Conservation (phyloP, 768 basidiomycete genomes). For the Termitomyces sp. region DNA sequence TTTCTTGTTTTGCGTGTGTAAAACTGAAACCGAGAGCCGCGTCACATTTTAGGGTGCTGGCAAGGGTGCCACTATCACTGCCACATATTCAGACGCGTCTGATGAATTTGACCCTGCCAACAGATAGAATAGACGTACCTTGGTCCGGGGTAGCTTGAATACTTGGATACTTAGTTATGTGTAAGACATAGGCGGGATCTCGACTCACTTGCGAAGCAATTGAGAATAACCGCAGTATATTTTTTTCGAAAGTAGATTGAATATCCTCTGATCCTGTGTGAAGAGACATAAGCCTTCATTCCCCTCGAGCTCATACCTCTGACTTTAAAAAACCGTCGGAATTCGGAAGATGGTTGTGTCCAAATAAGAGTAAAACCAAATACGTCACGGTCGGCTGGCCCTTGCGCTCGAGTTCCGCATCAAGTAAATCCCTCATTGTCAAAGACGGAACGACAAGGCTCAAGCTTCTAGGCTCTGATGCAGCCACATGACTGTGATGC, state of each 20-base stretch:
- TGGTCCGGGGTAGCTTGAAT: background rate
- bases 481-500: background rate
- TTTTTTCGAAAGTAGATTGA: too few species aligned
- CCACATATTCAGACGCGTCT: background rate
- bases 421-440: background rate
- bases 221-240: background rate
- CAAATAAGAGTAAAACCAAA: background rate
- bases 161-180: too few species aligned
- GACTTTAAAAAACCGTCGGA: background rate
- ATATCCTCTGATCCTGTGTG: background rate
- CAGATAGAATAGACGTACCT: too few species aligned
- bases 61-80: background rate
- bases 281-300: background rate
- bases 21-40: background rate
- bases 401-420: too few species aligned
- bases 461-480: background rate
- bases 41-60: background rate
- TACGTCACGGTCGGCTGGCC: too few species aligned
- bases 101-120: background rate
- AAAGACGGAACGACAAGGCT: background rate
- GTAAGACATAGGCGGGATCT: background rate
- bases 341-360: background rate
- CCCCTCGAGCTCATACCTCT: too few species aligned
- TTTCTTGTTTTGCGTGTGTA: background rate
- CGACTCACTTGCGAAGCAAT: background rate